Evolutionary conservation across 2,329 filamentous ascomycete genomes (phyloP).

Genomic region (Phialophora chinensis): DNA sequence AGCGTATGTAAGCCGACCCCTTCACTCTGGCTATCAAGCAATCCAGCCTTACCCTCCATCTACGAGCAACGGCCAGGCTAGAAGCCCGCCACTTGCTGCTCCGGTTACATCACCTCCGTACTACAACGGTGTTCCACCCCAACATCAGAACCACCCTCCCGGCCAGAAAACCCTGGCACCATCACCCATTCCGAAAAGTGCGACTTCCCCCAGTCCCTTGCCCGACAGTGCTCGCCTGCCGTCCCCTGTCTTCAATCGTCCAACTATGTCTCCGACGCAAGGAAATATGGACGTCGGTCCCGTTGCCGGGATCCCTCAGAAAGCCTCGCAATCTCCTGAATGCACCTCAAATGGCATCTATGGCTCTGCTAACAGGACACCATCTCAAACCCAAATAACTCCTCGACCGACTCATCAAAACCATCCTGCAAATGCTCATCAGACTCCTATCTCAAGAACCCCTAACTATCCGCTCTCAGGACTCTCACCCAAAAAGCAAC

Average conservation of each 20-base stretch:
- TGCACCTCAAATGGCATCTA: constrained; percentile 29
- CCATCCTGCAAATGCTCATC: constrained; percentile 18
- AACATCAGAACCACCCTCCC: constrained; percentile 40
- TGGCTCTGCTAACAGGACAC: constrained; percentile 44
- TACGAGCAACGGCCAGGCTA: constrained; percentile 40
- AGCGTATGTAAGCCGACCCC: constrained; percentile 31
- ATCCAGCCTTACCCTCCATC: constrained; percentile 44
- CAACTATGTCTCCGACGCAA: constrained; percentile 57
- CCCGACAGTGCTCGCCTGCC: constrained; percentile 38
- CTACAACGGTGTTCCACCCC: constrained; percentile 34
- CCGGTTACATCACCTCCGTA: constrained; percentile 34
- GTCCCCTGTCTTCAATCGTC: constrained; percentile 53
- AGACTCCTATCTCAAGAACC: constrained; percentile 25
- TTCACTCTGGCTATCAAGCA: constrained; percentile 3
- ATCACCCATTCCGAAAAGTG: constrained; percentile 45
- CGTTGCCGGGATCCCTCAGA: constrained; percentile 52
- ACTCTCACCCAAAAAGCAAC: constrained; percentile 54
- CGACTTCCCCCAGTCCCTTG: constrained; percentile 46
- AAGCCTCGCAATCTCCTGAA: constrained; percentile 31
- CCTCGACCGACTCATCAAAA: constrained; percentile 19
- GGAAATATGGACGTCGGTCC: constrained; percentile 56
- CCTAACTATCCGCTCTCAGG: constrained; percentile 49
- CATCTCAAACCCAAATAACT: constrained; percentile 44
- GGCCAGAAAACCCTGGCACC: constrained; percentile 44
- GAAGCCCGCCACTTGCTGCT: constrained; percentile 37